Evolutionary conservation across 2,329 filamentous ascomycete genomes (phyloP).

Genomic region (Dryadomyces sulphureus): DNA sequence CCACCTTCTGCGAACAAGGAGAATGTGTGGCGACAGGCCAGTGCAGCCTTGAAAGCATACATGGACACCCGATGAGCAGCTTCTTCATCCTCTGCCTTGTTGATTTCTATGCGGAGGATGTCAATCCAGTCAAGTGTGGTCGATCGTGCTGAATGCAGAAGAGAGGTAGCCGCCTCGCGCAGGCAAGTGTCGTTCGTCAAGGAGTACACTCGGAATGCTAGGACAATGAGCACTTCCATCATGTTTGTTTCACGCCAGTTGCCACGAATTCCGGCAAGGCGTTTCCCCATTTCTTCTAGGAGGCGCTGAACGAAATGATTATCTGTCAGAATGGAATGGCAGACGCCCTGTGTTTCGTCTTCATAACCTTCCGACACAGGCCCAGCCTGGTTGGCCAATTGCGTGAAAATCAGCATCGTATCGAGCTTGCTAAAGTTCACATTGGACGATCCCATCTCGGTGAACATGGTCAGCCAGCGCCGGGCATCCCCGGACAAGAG

Average conservation of each 20-base stretch:
- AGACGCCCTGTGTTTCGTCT: constrained; percentile 22
- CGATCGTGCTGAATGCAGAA: constrained; percentile 26
- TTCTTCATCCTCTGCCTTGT: too few species aligned
- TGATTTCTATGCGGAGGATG: too few species aligned
- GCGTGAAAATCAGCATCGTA: constrained; percentile 31
- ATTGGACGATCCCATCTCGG: constrained; percentile 34
- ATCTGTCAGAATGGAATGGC: constrained; percentile 37
- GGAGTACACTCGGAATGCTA: constrained; percentile 27
- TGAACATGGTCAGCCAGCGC: constrained; percentile 28
- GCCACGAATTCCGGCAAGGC: constrained; percentile 27
- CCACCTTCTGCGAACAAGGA: too few species aligned
- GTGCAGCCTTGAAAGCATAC: too few species aligned
- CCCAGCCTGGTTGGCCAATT: constrained; percentile 40
- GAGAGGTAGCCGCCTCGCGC: constrained; percentile 8
- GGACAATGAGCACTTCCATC: constrained; percentile 42
- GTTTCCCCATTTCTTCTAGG: constrained; percentile 26
- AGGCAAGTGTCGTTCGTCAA: constrained; percentile 7
- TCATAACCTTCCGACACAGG: too few species aligned
- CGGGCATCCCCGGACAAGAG: constrained; percentile 28
- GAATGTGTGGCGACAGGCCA: too few species aligned
- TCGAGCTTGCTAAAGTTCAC: constrained; percentile 45
- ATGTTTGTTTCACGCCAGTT: constrained; percentile 45
- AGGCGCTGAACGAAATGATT: constrained; percentile 31
- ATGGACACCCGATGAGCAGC: too few species aligned
- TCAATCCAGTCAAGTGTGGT: constrained; percentile 38